Base-by-base conservation (phyloP, 2,329 filamentous ascomycete species). In the Aureobasidium uvarum region DNA sequence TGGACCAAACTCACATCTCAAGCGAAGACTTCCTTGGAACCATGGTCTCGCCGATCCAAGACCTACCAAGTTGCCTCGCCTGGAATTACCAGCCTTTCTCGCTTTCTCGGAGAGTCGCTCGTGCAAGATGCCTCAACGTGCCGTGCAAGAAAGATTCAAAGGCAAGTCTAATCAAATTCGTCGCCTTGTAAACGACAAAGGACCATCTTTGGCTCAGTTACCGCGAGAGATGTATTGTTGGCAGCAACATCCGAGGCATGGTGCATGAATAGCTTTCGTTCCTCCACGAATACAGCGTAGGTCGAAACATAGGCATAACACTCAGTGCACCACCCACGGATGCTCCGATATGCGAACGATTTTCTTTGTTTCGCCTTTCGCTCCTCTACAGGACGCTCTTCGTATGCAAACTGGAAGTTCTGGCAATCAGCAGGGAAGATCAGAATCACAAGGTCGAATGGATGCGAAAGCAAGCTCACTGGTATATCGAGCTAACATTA, bases 61-160 rank as follows among this genome's bases (percentile, higher is more conserved):
- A 51, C 46, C 59, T 3, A 23, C 23, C 45, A 62, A 62, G 33
- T 8, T 62, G 5, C 36, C 45, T n/a, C 59, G 59, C 10, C 16
- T 51, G 10, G 14, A 25, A 23, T 14, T 41, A 7, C 59, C 46
- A 6, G 7, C 5, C 14, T 51, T n/a, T 16, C 8, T 62, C 6
- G 59, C 23, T 18, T 62, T 62, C 16, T 51, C 59, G 6, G 45
- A 62, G 5, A 62, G 59, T 31, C 59, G 59, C 20, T 25, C 28
- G 20, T 7, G n/a, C 45, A 41, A 52, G 33, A 62, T 62, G 59
- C n/a, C 31, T n/a, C 46, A 43, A 31, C 25, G 23, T 5, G 54
- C 33, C 3, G 39, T 45, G 23, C 23, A 33, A 33, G 54, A 58
- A 18, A 45, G 39, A 33, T 45, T 43, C 4, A 7, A n/a, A 2